Percentiles rank a stretch among this genome's conserved stretches.
Evolutionary conservation across 768 basidiomycete species (phyloP).

Genomic region (Tricholoma matsutake): DNA sequence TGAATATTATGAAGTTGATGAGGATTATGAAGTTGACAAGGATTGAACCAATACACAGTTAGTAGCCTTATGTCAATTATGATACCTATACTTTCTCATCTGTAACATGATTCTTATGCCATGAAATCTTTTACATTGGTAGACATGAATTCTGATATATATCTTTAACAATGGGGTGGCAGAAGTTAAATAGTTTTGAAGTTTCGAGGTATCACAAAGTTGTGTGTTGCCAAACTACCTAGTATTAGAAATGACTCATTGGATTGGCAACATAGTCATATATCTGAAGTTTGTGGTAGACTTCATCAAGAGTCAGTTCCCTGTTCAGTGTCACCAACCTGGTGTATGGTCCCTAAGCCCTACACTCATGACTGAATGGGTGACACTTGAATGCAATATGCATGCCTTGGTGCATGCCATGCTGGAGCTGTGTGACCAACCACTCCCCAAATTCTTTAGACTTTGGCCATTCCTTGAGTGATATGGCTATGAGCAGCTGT

Average conservation of each 20-base stretch:
- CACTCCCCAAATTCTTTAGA: conserved; percentile 1
- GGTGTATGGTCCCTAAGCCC: background rate
- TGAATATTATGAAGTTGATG: background rate
- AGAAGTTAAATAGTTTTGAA: too few species aligned
- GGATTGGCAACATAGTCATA: too few species aligned
- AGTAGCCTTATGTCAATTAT: background rate
- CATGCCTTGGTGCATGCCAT: conserved; percentile 4
- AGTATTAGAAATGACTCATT: too few species aligned
- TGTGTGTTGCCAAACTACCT: too few species aligned
- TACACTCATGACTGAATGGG: background rate
- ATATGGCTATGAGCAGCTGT: conserved; percentile 3
- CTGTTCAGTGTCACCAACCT: background rate
- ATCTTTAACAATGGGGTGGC: too few species aligned
- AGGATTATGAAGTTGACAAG: background rate
- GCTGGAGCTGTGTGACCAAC: background rate
- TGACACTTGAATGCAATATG: conserved; percentile 6
- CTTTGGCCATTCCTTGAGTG: conserved; percentile 5
- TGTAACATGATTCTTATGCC: background rate
- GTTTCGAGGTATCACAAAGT: too few species aligned
- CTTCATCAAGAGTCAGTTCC: background rate
- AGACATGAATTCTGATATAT: too few species aligned
- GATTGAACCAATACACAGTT: background rate
- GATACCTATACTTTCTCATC: background rate
- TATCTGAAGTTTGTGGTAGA: too few species aligned
- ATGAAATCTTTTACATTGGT: background rate